Evolutionary conservation across 768 basidiomycete genomes (phyloP), one percentile per base, ranked within the genome.

Genomic region (Coprinopsis strossmayeri): DNA sequence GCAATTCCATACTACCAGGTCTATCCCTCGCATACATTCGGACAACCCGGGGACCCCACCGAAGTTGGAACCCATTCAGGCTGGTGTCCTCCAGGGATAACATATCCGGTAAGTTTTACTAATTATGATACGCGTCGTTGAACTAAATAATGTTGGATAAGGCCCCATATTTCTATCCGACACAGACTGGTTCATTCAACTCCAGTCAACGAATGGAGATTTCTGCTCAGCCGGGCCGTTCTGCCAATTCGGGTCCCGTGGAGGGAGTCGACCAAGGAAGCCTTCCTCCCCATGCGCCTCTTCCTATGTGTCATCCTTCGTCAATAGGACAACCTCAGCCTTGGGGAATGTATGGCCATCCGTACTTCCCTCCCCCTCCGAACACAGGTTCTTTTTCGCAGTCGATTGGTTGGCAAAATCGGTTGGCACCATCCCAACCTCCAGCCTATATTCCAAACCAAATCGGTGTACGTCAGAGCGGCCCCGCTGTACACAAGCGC

Each of bases 1-100:
- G 44, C 43, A 1, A 15, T 40, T 9, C 50, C 50, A 21, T 51
- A 46, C 27, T 46, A 51, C 34, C 50, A 43, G 3, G 37, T 45
- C 3, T 51, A 46, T n/a, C 50, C 34, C 18, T 20, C 27, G 12
- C 30, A 44, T 10, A n/a, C 4, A 15, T 35, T 25, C 20, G 5
- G 28, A 5, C 21, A 21, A 2, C 13, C 25, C 10, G 28, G 34
- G 17, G 50, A 38, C 23, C 12, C 20, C 18, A 9, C 26, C 43
- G 43, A 26, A 12, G 20, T 24, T 34, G 18, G 15, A 45, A 32
- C 26, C 13, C 9, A n/a, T 20, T 13, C 48, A 40, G 7, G 27
- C 11, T 51, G 50, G 50, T 0, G 44, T 20, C 10, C 44, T n/a
- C 27, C 45, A 46, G 45, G 44, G 2, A 25, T 51, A 15, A 25